Conservation (phyloP, 371 early-diverging fungal genomes). For the Coemansia sp. region DNA sequence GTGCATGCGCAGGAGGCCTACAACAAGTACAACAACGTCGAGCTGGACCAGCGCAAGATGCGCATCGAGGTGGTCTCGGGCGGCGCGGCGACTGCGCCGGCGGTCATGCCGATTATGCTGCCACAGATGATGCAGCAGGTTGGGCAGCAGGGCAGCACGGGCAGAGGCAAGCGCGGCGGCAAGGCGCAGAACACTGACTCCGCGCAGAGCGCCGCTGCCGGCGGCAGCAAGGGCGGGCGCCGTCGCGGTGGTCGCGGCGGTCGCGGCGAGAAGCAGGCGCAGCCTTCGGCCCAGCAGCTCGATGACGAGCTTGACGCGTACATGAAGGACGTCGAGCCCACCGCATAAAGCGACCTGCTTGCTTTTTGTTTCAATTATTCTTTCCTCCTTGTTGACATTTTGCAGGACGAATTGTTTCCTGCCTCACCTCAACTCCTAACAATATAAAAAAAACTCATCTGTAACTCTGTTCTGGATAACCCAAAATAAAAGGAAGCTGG, state of each 20-base stretch:
- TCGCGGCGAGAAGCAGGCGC: constrained; percentile 43
- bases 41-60: constrained; percentile 75
- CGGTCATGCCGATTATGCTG: constrained; percentile 37
- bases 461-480: no score
- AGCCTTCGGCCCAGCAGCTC: constrained; percentile 59
- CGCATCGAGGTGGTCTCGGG: constrained; percentile 64
- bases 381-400: background rate
- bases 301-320: constrained; percentile 77
- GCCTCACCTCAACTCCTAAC: background rate
- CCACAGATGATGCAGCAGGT: constrained; percentile 11
- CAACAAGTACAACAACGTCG: constrained; percentile 66
- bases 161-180: constrained; percentile 12
- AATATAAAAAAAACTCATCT: background rate
- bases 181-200: background rate
- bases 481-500: background rate
- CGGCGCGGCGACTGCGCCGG: constrained; percentile 16
- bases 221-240: constrained; percentile 3
- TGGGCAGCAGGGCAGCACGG: background rate
- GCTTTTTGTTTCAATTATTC: background rate
- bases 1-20: constrained; percentile 62
- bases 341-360: background rate
- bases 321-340: constrained; percentile 57
- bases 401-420: background rate
- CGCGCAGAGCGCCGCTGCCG: background rate
- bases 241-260: constrained; percentile 40